Conservation (phyloP, 2,329 filamentous ascomycete species). For the Tolypocladium inflatum region DNA sequence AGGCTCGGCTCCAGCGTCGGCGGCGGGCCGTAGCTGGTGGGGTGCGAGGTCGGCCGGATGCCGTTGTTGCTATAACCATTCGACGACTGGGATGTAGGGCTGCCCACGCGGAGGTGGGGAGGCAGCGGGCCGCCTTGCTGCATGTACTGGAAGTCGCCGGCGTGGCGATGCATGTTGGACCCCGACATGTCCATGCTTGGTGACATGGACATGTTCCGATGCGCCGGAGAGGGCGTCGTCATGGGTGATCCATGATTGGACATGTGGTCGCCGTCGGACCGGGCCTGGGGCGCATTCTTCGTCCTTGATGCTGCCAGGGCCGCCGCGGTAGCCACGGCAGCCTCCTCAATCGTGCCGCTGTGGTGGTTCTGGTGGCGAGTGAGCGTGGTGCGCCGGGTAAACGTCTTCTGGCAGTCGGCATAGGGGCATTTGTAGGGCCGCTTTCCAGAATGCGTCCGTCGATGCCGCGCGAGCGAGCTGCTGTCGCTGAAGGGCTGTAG, state of each 20-base stretch:
- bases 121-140: conserved; percentile 66
- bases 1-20: conserved; percentile 78
- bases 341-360: conserved; percentile 89
- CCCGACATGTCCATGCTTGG: conserved; percentile 66
- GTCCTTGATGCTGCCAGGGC: conserved; percentile 55
- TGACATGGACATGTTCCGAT: conserved; percentile 70
- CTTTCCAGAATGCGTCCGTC: conserved; percentile 91
- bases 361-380: conserved; percentile 95
- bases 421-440: conserved; percentile 96
- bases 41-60: conserved; percentile 75
- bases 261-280: conserved; percentile 61
- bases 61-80: conserved; percentile 39
- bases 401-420: conserved; percentile 96
- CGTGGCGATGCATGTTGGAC: conserved; percentile 57
- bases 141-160: conserved; percentile 62
- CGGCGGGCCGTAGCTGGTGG: conserved; percentile 70
- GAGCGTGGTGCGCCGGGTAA: conserved; percentile 88
- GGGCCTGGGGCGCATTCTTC: conserved; percentile 35
- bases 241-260: conserved; percentile 65
- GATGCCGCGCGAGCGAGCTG: conserved; percentile 84
- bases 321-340: conserved; percentile 78
- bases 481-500: conserved; percentile 87
- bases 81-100: conserved; percentile 59
- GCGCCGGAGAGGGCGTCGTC: conserved; percentile 75
- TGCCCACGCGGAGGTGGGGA: conserved; percentile 68